phyloP scores from a whole-genome alignment of 305 asterid genomes.

The Solanum aculeatissimum region DNA sequence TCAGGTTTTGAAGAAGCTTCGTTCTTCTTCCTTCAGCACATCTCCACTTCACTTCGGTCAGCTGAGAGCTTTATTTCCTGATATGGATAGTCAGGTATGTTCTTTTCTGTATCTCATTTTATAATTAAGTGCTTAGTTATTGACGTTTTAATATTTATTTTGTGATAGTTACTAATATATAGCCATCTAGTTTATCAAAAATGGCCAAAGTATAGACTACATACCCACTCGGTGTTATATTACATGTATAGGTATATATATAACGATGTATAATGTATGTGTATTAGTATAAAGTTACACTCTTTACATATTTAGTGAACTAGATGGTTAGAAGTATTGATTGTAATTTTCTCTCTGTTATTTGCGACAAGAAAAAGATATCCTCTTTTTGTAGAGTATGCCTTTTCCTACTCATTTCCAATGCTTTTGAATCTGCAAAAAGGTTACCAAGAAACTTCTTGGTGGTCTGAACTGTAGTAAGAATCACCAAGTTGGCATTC shows the following conservation, averaged over 20 bases:
- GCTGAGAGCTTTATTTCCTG: conserved; percentile 38
- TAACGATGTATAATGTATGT: neutral
- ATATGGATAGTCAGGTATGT: conserved; percentile 32
- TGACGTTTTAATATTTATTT: neutral
- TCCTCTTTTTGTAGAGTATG: neutral
- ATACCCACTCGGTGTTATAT: too few relatives aligned
- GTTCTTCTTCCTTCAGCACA: conserved; percentile 24
- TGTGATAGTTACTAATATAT: neutral
- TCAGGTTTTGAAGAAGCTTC: conserved; percentile 40
- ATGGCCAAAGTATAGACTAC: too few relatives aligned
- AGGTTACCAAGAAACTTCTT: neutral
- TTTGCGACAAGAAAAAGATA: neutral
- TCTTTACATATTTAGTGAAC: neutral
- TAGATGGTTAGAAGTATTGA: too few relatives aligned
- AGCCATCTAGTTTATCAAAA: neutral
- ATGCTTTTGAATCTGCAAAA: neutral
- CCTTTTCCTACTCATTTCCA: neutral
- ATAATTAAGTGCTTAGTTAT: neutral
- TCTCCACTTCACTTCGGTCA: conserved; percentile 36
- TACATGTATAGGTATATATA: too few relatives aligned
- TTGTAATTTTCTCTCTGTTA: too few relatives aligned
- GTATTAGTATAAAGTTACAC: neutral
- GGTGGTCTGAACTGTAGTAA: neutral
- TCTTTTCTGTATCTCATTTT: neutral
- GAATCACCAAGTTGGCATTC: neutral